These are phyloP conservation scores for Penicillium canariense DNA, from an alignment of 495 filamentous ascomycete genomes.

Conservation along the genomic window DNA sequence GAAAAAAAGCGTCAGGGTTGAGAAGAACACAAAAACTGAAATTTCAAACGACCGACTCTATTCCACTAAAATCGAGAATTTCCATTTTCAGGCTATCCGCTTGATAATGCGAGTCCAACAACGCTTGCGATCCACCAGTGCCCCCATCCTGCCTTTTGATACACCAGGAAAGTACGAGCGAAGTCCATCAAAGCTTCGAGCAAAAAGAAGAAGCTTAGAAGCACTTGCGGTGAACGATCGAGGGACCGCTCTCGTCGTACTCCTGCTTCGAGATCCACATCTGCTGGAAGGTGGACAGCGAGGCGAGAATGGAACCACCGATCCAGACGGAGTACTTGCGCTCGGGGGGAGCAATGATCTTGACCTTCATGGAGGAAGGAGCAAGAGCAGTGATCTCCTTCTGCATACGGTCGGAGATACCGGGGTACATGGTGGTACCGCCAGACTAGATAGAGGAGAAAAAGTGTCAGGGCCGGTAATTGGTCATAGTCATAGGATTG, in stretches of 20 bases:
- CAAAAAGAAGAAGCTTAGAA: conserved; percentile 68
- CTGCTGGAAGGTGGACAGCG: conserved; percentile 99
- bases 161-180: conserved; percentile 50
- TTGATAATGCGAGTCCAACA: conserved; percentile 49
- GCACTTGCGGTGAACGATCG: conserved; percentile 99
- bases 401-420: conserved; percentile 99
- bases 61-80: conserved; percentile 48
- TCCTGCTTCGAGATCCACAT: conserved; percentile 99
- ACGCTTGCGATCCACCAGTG: conserved; percentile 43
- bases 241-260: conserved; percentile 99
- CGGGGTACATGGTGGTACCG: conserved; percentile 99
- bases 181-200: conserved; percentile 38
- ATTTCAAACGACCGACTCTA: conserved; percentile 40
- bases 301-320: conserved; percentile 99
- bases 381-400: conserved; percentile 99
- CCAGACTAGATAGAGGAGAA: conserved; percentile 64
- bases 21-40: conserved; percentile 5
- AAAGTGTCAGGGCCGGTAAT: too few relatives aligned
- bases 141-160: conserved; percentile 49
- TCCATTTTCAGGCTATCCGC: conserved; percentile 50
- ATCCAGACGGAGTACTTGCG: conserved; percentile 97
- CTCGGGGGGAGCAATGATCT: conserved; percentile 75
- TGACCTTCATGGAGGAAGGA: conserved; percentile 88
- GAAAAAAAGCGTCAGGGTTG: too few relatives aligned
- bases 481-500: not conserved